Evolutionary conservation across 2,329 filamentous ascomycete genomes (phyloP).

Genomic region (Colletotrichum brevisporum): DNA sequence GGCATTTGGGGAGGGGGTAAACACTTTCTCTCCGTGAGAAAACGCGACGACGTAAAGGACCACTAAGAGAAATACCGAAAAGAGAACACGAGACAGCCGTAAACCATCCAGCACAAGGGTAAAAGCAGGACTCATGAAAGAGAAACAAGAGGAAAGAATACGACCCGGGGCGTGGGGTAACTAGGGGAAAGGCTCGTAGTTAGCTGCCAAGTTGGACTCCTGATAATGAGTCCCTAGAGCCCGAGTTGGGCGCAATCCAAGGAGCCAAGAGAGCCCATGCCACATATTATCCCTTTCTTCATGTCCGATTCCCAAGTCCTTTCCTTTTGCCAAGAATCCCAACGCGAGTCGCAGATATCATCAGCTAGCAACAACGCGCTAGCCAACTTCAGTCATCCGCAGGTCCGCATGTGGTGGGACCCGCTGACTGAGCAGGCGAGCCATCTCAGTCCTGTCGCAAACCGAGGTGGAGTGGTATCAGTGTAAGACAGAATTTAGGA

Average conservation of each 20-base stretch:
- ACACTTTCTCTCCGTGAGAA: conserved; percentile 39
- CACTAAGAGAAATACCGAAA: conserved; percentile 41
- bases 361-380: conserved; percentile 51
- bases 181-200: conserved; percentile 35
- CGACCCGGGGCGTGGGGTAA: conserved; percentile 31
- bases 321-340: conserved; percentile 49
- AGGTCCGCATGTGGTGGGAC: conserved; percentile 23
- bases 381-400: conserved; percentile 34
- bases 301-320: conserved; percentile 54
- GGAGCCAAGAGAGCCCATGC: conserved; percentile 47
- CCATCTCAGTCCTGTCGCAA: conserved; percentile 52
- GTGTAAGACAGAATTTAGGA: conserved; percentile 63
- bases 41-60: conserved; percentile 39
- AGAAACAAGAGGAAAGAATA: conserved; percentile 35
- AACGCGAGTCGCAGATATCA: conserved; percentile 46
- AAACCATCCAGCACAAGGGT: conserved; percentile 41
- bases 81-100: conserved; percentile 42
- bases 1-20: conserved; percentile 38
- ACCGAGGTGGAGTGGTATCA: conserved; percentile 57
- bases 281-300: conserved; percentile 56
- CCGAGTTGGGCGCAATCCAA: conserved; percentile 35
- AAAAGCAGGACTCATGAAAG: conserved; percentile 34
- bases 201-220: conserved; percentile 34
- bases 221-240: conserved; percentile 21
- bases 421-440: conserved; percentile 26